Conservation (phyloP, 2,329 filamentous ascomycete species). For the Alternaria sp. region DNA sequence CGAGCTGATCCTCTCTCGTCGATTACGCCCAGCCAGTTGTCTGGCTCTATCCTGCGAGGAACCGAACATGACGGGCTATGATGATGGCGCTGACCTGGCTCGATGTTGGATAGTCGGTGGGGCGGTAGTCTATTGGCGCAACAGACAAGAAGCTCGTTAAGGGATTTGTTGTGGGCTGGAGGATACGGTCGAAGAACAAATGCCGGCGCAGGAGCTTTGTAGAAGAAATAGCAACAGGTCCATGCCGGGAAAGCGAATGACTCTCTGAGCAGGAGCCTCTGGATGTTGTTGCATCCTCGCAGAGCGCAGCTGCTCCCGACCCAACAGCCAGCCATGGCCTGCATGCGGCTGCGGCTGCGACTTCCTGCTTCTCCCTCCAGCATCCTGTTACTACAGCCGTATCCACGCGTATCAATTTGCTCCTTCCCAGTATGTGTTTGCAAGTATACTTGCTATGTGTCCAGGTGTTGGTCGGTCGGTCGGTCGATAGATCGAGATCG, state of each 20-base stretch:
- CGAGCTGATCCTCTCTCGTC: constrained; percentile 37
- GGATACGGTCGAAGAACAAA: not conserved
- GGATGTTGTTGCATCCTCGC: not conserved
- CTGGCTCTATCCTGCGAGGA: constrained; percentile 46
- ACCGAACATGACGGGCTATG: constrained; percentile 40
- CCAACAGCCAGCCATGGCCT: not conserved
- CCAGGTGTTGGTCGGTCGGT: constrained; percentile 3
- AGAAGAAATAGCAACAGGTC: not conserved
- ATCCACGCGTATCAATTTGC: not conserved
- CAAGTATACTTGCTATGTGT: not conserved
- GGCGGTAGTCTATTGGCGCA: not conserved
- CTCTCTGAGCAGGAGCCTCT: not conserved
- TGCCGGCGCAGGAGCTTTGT: not conserved
- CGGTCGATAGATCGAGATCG: constrained; percentile 7
- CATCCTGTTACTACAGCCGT: not conserved
- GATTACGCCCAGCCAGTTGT: constrained; percentile 44
- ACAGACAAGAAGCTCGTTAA: constrained; percentile 2
- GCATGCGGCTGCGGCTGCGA: not conserved
- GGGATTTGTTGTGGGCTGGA: constrained; percentile 12
- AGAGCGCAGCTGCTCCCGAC: not conserved
- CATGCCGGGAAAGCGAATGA: not conserved
- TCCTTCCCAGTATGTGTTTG: not conserved
- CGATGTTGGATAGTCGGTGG: constrained; percentile 10
- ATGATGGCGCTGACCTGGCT: constrained; percentile 9
- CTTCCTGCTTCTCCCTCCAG: not conserved